Base-by-base conservation (phyloP, 2,329 filamentous ascomycete species). In the Periconia sp. region DNA sequence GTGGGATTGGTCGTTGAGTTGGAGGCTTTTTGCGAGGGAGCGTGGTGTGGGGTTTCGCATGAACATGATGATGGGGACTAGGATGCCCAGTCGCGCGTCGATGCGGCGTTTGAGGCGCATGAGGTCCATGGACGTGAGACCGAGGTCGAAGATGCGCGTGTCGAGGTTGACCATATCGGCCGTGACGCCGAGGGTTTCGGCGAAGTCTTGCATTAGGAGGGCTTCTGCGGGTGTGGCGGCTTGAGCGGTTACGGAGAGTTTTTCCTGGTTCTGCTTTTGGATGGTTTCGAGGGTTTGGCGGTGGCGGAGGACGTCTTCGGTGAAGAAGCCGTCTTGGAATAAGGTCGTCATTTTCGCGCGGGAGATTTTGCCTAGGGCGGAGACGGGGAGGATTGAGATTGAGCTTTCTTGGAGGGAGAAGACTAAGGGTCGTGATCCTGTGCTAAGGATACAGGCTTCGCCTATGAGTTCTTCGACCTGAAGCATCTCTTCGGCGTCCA, bases 331-430 rank as follows among this genome's bases (percentile, higher is more conserved):
- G 17, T 45, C 45, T 31, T 72, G 65, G 31, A 68, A 71, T 2
- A 57, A 50, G 13, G 47, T 50, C 13, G 54, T 55, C 18, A 77
- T 60, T 58, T 77, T 79, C 9, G 68, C 46, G 5, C 74, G 57
- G 1, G 75, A 77, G 6, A 79, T 61, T 59, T 79, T 79, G 7
- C 76, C 76, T 1, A 79, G 64, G 0, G 75, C 64, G 0, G 76
- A 70, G 56, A 71, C 74, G n/a, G 60, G 64, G 1, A 78, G 55
- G 9, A 63, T 17, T 1, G 49, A 31, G 18, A 63, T 13, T 2
- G 45, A 37, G 9, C 47, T 27, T 27, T 49, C 45, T 13, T 50
- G 48, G 2, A 75, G 54, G 0, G 72, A 62, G 18, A 75, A 50
- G 18, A 73, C 53, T 23, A 60, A 57, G 6, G 70, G 69, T 7